Percentiles rank a stretch among this genome's conserved stretches.
These are phyloP conservation scores for Sarcomyxa edulis DNA, from an alignment of 768 basidiomycete genomes.

Conservation along the genomic window DNA sequence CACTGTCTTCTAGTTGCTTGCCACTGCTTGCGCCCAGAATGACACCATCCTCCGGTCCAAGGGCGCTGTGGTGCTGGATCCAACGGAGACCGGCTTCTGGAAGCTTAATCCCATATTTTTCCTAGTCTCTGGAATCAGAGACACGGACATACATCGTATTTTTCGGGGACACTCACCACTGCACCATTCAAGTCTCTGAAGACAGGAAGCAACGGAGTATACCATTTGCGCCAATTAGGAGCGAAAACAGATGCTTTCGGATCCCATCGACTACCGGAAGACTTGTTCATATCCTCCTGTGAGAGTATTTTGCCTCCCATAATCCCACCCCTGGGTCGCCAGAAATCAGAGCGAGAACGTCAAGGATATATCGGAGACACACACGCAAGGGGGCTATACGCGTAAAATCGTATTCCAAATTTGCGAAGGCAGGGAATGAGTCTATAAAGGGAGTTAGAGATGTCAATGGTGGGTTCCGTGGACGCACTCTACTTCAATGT, in stretches of 20 bases:
- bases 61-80: conserved; percentile 43
- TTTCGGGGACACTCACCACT: conserved; percentile 25
- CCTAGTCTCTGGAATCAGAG: conserved; percentile 26
- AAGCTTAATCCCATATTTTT: conserved; percentile 32
- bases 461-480: conserved; percentile 18
- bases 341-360: too few species aligned
- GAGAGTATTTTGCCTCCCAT: too few species aligned
- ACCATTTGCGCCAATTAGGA: too few species aligned
- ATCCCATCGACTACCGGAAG: too few species aligned
- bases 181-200: conserved; percentile 27
- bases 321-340: too few species aligned
- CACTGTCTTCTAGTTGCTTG: too few species aligned
- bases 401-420: conserved; percentile 33
- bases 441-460: conserved; percentile 33
- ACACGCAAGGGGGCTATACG: conserved; percentile 37
- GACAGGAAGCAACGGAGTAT: conserved; percentile 30
- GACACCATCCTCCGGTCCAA: conserved; percentile 35
- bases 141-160: conserved; percentile 2
- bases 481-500: conserved; percentile 14
- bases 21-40: conserved; percentile 42
- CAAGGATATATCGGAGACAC: too few species aligned
- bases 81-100: conserved; percentile 43
- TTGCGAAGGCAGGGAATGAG: conserved; percentile 44
- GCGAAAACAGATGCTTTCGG: too few species aligned
- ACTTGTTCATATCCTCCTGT: too few species aligned